Evolutionary conservation across 139 green algal species (phyloP).

Genomic region (Chlorella sp.): DNA sequence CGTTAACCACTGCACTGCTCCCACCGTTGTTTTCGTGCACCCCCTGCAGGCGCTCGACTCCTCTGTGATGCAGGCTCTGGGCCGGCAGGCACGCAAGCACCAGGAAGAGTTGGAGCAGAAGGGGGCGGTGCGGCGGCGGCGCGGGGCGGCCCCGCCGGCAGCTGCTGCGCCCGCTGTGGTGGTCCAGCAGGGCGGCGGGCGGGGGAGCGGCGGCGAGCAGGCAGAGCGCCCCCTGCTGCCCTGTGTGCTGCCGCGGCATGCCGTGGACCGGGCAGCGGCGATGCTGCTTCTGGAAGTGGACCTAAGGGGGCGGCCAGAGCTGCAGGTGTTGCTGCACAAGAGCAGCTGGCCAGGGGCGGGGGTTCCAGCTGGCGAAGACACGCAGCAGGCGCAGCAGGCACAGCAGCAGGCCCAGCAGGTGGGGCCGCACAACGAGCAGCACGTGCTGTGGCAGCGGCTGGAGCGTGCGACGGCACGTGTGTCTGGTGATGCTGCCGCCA

Average conservation of each 20-base stretch:
- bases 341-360: not conserved
- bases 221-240: conserved; percentile 1
- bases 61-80: not conserved
- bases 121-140: not conserved
- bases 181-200: not conserved
- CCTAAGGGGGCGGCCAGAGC: conserved; percentile 7
- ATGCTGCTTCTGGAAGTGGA: conserved; percentile 27
- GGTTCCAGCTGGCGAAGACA: not conserved
- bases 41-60: conserved; percentile 13
- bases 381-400: not conserved
- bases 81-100: conserved; percentile 11
- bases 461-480: not conserved
- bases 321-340: not conserved
- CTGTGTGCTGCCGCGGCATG: conserved; percentile 8
- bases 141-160: not conserved
- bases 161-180: not conserved
- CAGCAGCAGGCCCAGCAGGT: not conserved
- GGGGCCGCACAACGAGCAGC: not conserved
- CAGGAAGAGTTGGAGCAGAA: not conserved
- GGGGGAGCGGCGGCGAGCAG: not conserved
- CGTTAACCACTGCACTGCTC: too few species aligned
- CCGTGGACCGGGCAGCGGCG: not conserved
- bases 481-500: not conserved
- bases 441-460: conserved; percentile 16
- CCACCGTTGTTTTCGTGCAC: too few species aligned